Evolutionary conservation across 345 rosid genomes (phyloP), one percentile per base, ranked within the genome.

Genomic region (Brassica juncea): DNA sequence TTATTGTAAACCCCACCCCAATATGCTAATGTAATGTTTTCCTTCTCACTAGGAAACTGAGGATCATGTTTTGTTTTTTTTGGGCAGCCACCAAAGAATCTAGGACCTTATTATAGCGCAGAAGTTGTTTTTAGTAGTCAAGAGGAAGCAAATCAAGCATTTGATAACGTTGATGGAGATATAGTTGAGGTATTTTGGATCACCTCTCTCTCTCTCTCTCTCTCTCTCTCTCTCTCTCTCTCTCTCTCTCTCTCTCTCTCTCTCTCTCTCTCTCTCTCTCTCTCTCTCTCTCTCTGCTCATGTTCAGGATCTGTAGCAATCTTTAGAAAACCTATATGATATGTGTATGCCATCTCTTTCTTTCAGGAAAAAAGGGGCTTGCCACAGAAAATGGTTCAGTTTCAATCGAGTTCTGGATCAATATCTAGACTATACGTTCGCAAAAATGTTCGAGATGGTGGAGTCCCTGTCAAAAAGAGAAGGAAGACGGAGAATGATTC

Each of bases 141-240:
- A 23, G 84, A 84, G 72, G 92, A 91, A 75, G 99, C 98, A 30
- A 27, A 78, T n/a, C 77, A 68, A 72, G 94, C 91, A 62, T 95
- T 89, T 86, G 86, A 87, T 47, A 87, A 81, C 63, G 55, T 86
- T 14, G 66, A 80, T 44, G 97, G 89, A 64, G 61, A 54, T 69
- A 34, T 79, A 73, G 85, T 76, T 14, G 87, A 84, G 97, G 97
- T 92, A 83, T 15, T 52, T 35, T 23, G n/a, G 60, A 72, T 66
- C 27, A 42, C 19, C 19, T 19, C 19, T 19, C 19, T 19, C 19
- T 19, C 19, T 19, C 19, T 19, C 19, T 19, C 19, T 19, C 19
- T 19, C 19, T 19, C 19, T 19, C 19, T 19, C 19, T 19, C 19
- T 19, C 19, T 19, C 19, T 19, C 19, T 19, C 19, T 19, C 19